Evolutionary conservation across 441 rosid species (phyloP).

Genomic region (Viola pubescens): DNA sequence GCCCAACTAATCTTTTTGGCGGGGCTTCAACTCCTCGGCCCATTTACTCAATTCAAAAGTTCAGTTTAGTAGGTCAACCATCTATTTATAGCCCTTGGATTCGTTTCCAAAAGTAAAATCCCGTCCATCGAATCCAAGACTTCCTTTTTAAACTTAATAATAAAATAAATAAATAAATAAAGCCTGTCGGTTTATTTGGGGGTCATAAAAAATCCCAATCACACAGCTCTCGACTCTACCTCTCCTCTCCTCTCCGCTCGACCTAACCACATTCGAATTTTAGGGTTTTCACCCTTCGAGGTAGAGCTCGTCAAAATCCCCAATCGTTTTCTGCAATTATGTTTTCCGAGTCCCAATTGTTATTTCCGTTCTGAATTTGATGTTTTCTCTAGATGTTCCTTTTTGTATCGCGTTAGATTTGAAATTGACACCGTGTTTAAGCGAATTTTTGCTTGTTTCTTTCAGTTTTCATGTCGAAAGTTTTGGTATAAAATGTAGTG

Average conservation of each 20-base stretch:
- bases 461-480: too few relatives aligned
- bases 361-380: not conserved
- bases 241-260: not conserved
- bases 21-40: too few relatives aligned
- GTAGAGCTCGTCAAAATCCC: not conserved
- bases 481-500: too few relatives aligned
- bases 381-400: not conserved
- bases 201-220: not conserved
- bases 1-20: too few relatives aligned
- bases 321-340: not conserved
- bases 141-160: not conserved
- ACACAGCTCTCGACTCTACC: not conserved
- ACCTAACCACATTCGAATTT: not conserved
- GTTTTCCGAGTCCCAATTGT: not conserved
- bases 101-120: too few relatives aligned
- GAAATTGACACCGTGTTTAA: not conserved
- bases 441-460: too few relatives aligned
- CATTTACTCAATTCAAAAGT: too few relatives aligned
- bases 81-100: too few relatives aligned
- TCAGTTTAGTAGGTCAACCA: too few relatives aligned
- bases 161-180: not conserved
- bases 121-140: conserved; percentile 13
- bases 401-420: not conserved
- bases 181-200: not conserved
- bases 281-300: conserved; percentile 14